Conservation (phyloP, 495 filamentous ascomycete species). For the Amorphotheca resinae region DNA sequence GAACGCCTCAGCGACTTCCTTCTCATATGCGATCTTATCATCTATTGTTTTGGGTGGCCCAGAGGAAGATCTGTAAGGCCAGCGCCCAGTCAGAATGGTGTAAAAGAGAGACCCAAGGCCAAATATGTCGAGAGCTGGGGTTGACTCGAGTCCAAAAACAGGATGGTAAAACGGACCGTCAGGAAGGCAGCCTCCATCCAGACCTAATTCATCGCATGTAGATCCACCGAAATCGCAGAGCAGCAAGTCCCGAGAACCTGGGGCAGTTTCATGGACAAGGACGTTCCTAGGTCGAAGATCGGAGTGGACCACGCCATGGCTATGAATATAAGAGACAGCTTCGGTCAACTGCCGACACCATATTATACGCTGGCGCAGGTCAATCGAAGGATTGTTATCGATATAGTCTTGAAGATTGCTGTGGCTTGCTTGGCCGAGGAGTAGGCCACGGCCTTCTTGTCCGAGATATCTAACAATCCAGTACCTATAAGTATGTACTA, state of each 20-base stretch:
- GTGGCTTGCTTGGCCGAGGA: neutral
- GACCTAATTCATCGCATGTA: constrained; percentile 17
- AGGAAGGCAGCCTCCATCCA: constrained; percentile 20
- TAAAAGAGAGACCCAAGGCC: constrained; percentile 23
- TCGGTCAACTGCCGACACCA: constrained; percentile 21
- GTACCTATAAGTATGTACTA: neutral
- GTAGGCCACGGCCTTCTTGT: neutral
- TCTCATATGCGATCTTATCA: constrained; percentile 5
- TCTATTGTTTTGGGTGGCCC: neutral
- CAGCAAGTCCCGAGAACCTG: constrained; percentile 14
- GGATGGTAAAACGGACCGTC: constrained; percentile 21
- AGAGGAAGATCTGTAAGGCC: constrained; percentile 16
- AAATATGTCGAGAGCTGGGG: constrained; percentile 20
- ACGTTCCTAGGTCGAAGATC: constrained; percentile 94
- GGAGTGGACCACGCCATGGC: constrained; percentile 69
- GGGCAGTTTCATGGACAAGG: constrained; percentile 37
- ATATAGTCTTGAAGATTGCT: neutral
- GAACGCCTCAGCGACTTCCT: constrained; percentile 3
- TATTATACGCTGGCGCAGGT: constrained; percentile 1
- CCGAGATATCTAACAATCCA: neutral
- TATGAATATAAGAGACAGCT: constrained; percentile 68
- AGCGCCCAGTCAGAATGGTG: constrained; percentile 24
- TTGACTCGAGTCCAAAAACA: constrained; percentile 12
- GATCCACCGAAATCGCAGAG: constrained; percentile 24
- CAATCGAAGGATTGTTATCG: neutral